A percentile compares a stretch with the other conserved stretches of the same genome.
These are phyloP conservation scores for Neonectria coccinea DNA, from an alignment of 2,329 filamentous ascomycete species.

Conservation along the genomic window DNA sequence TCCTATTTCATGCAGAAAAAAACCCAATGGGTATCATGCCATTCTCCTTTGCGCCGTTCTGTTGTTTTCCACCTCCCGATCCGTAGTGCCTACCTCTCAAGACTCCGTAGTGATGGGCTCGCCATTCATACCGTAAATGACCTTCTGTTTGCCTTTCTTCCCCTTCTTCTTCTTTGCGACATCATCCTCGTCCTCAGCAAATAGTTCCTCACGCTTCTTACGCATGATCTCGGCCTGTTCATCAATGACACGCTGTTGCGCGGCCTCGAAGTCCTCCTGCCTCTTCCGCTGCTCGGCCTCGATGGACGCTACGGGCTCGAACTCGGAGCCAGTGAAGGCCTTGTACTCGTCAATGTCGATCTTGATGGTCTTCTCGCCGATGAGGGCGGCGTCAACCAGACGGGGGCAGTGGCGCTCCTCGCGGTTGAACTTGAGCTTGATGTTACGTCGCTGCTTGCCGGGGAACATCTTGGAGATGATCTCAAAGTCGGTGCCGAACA, in stretches of 20 bases:
- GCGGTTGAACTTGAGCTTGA: slow-evolving; percentile 86
- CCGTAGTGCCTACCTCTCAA: slow-evolving; percentile 13
- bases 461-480: slow-evolving; percentile 83
- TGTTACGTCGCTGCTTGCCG: slow-evolving; percentile 75
- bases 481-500: slow-evolving; percentile 86
- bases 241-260: slow-evolving; percentile 57
- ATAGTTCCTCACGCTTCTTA: slow-evolving; percentile 62
- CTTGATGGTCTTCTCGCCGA: slow-evolving; percentile 66
- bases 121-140: slow-evolving; percentile 53
- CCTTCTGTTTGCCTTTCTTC: slow-evolving; percentile 50
- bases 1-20: slow-evolving; percentile 26
- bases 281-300: slow-evolving; percentile 65
- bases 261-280: slow-evolving; percentile 59
- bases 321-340: slow-evolving; percentile 63
- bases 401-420: slow-evolving; percentile 77
- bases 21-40: slow-evolving; percentile 46
- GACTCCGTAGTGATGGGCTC: slow-evolving; percentile 49
- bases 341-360: slow-evolving; percentile 73
- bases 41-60: slow-evolving; percentile 37
- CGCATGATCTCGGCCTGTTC: slow-evolving; percentile 61
- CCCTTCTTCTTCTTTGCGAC: slow-evolving; percentile 50
- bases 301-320: slow-evolving; percentile 67
- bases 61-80: slow-evolving; percentile 20
- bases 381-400: slow-evolving; percentile 73
- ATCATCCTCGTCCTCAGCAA: slow-evolving; percentile 55